Conservation (phyloP, 257 asterid species). For the Jasminum sambac region DNA sequence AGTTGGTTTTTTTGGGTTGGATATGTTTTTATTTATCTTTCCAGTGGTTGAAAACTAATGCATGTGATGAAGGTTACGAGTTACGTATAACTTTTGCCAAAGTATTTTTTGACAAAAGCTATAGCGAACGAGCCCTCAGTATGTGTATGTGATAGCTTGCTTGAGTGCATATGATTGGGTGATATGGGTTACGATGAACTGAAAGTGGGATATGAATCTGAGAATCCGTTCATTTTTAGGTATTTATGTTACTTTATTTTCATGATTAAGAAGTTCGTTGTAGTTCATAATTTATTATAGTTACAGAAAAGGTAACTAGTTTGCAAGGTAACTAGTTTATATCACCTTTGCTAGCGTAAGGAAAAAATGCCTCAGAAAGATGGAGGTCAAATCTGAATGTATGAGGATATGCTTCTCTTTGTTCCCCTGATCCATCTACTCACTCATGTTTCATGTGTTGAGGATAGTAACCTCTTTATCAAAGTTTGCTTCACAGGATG, state of each 20-base stretch:
- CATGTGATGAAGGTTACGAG: no score
- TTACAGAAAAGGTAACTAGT: not conserved
- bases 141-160: not conserved
- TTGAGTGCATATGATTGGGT: not conserved
- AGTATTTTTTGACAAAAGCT: no score
- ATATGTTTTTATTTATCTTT: no score
- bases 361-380: not conserved
- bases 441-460: constrained; percentile 18
- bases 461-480: constrained; percentile 13
- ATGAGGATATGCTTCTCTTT: not conserved
- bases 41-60: no score
- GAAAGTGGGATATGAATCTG: not conserved
- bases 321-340: constrained; percentile 5
- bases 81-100: no score
- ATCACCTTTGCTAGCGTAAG: not conserved
- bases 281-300: not conserved
- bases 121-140: no score
- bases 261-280: not conserved
- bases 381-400: constrained; percentile 3
- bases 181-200: not conserved
- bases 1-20: no score
- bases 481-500: constrained; percentile 33
- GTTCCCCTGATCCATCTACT: constrained; percentile 11
- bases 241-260: not conserved
- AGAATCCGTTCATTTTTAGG: not conserved